These are phyloP conservation scores for Gossypium longicalyx DNA, from an alignment of 345 rosid species.

Conservation along the genomic window DNA sequence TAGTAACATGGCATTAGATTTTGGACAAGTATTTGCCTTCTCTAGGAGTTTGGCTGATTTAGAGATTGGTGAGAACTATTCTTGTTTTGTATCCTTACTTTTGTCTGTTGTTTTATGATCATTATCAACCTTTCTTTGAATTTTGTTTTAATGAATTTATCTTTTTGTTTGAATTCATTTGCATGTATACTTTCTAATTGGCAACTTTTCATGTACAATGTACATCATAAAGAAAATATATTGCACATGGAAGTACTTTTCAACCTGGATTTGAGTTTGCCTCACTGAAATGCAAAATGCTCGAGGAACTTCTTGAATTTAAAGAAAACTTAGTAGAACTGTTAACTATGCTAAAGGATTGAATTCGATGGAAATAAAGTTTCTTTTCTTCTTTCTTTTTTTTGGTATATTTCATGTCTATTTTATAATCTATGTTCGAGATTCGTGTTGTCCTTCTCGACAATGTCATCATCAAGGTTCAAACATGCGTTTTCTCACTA, in stretches of 20 bases:
- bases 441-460: too few species aligned
- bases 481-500: too few species aligned
- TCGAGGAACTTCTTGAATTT: neutral
- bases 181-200: neutral
- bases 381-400: too few species aligned
- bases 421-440: too few species aligned
- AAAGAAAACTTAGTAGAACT: neutral
- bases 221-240: neutral
- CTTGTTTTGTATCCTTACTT: neutral
- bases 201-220: neutral
- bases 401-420: too few species aligned
- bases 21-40: slow-evolving; percentile 6
- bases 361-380: too few species aligned
- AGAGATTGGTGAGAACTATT: neutral
- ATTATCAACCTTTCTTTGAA: neutral
- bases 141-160: neutral
- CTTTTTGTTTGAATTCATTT: neutral
- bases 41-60: slow-evolving; percentile 1
- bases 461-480: too few species aligned
- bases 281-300: neutral
- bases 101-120: neutral
- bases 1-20: neutral
- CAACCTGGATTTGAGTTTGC: neutral
- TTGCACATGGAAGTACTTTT: neutral
- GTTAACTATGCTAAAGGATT: neutral